A percentile compares a stretch with the other conserved stretches of the same genome.
Evolutionary conservation across 768 basidiomycete genomes (phyloP).

Genomic region (Boletus tomentosulus): DNA sequence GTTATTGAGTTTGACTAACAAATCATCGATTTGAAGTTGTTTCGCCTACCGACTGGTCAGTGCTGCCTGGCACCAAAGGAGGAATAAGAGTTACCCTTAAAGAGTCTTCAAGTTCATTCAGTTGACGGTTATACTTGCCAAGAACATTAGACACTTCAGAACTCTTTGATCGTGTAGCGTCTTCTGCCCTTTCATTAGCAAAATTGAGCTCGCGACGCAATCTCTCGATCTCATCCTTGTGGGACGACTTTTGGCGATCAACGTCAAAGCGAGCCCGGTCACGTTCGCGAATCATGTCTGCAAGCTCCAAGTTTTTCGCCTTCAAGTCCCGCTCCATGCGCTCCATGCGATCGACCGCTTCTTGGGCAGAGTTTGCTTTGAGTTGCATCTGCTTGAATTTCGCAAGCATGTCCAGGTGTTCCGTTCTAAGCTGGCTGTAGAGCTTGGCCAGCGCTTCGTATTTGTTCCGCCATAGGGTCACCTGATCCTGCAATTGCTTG

Average conservation of each 20-base stretch:
- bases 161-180: constrained; percentile 85
- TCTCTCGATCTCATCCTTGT: constrained; percentile 94
- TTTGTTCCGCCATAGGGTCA: constrained; percentile 95
- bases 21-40: constrained; percentile 94
- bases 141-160: constrained; percentile 87
- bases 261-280: constrained; percentile 95
- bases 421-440: constrained; percentile 95
- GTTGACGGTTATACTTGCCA: constrained; percentile 91
- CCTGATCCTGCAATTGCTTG: constrained; percentile 93
- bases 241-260: constrained; percentile 87
- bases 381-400: constrained; percentile 98
- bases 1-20: constrained; percentile 75
- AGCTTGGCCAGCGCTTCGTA: constrained; percentile 98
- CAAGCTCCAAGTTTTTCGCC: constrained; percentile 96
- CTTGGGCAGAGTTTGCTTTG: constrained; percentile 97
- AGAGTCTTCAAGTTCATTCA: constrained; percentile 95
- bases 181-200: constrained; percentile 97
- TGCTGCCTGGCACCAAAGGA: background rate
- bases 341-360: constrained; percentile 97
- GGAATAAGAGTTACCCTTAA: constrained; percentile 57
- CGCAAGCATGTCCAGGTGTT: constrained; percentile 94
- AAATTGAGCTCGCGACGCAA: constrained; percentile 88
- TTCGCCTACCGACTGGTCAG: constrained; percentile 59
- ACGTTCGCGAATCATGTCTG: constrained; percentile 97
- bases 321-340: constrained; percentile 98